Evolutionary conservation across 495 filamentous ascomycete genomes (phyloP), one percentile per base, ranked within the genome.

Genomic region (Parmelia sp.): DNA sequence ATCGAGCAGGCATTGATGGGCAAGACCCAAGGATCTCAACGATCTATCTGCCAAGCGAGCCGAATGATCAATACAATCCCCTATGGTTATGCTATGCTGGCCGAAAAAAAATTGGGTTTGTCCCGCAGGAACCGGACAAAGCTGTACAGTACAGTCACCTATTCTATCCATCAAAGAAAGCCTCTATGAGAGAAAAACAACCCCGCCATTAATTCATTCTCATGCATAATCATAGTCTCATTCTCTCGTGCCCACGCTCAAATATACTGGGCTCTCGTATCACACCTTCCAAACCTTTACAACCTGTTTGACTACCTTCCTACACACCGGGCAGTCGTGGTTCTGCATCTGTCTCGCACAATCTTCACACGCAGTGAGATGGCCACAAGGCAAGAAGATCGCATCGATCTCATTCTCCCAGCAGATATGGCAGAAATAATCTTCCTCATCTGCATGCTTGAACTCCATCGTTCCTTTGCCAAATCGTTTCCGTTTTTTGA

Each of bases 381-480:
- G 86, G 1, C 86, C 86, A 66, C 86, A 89, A 67, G 86, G 84
- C 60, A 81, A 84, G 71, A 89, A 86, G 49, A 84, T 74, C 4
- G 84, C 80, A 68, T 87, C 83, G 63, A 83, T 81, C 66, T 82
- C 82, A 57, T 81, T 80, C 44, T 84, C 83, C 66, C 82, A 88
- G 73, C 86, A 89, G 59, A 89, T 86, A 65, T 83, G 79, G 72
- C 86, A 88, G 19, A 84, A 71, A 65, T 82, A 75, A 74, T 81
- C 76, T 70, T 86, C 83, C 67, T 86, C 85, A 58, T 87, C 83
- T 23, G 83, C 85, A 17, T 84, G 80, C 64, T 84, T 79, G 76
- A 82, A 87, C 67, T 81, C 78, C 73, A 82, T 86, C 58, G 82
- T 80, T n/a, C 85, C 85, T 66, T 83, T 81, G 37, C 86, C 86